Evolutionary conservation across 192 early-diverging fungal species (phyloP), one percentile per base, ranked within the genome.

Genomic region (Backusella westeae): DNA sequence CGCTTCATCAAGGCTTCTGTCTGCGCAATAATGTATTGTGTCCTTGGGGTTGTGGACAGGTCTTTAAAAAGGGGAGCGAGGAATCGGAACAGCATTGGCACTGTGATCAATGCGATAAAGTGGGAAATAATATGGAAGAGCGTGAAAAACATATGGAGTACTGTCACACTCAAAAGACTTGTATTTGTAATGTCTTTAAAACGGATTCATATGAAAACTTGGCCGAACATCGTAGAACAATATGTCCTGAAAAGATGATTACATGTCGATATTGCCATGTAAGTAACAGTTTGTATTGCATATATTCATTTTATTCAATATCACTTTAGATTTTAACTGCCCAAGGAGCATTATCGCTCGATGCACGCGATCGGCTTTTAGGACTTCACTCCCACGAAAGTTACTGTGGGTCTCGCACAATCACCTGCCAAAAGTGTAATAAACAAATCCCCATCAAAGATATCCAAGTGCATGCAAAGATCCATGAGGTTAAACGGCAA

Each of bases 321-420:
- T 21, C 19, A 21, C 6, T 49, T 49, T 49, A 83, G 82, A 91
- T 88, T 3, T 76, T 88, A 12, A 87, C 92, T 7, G 84, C 85
- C 19, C 93, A 94, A 73, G 96, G 94, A 0, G 77, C 74, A 6
- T 68, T 72, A 3, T 82, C 91, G 0, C 70, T 78, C 0, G 81
- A 83, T 39, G 79, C 90, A 10, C 86, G 91, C 32, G 95, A 96
- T 81, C 69, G 85, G 5, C 80, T 93, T 63, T 79, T 89, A 12
- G 90, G 89, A 14, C 82, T 96, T 36, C 78, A 78, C 53, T 84
- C 82, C 15, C 96, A 98, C 80, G 96, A 98, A 79, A 87, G 88
- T 36, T 90, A 91, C 44, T 98, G 96, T 78, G 96, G 96, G 21
- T 88, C 85, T 34, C 85, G 96, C 38, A 95, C 95, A 0, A 95